Base-by-base conservation (phyloP, 192 early-diverging fungal genomes). In the Gonapodya sp. region DNA sequence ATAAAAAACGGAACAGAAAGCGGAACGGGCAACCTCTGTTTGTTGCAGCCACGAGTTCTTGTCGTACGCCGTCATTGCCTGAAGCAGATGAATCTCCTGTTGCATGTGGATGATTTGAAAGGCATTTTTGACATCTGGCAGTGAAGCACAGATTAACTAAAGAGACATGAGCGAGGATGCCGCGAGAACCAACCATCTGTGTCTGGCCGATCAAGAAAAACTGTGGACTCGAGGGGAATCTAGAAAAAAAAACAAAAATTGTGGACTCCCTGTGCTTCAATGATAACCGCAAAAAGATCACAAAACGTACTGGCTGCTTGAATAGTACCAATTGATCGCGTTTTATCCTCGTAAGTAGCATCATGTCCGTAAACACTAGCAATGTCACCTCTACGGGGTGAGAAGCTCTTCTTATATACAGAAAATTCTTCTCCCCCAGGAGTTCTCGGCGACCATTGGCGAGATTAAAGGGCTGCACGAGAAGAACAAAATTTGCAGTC, bases 71-170 rank as follows among this genome's bases (percentile, higher is more conserved):
- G 81, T 81, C 36, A 86, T 80, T 2, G 86, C 79, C 74, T 87
- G 83, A 30, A 89, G 73, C 2, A 80, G 75, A 73, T 89, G 83
- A 30, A 82, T 84, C 79, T 89, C 88, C 78, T 84, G 83, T 36
- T 89, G 84, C 2, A 89, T 81, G 79, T 89, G 88, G 32, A 87
- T 80, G 18, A 89, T 85, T 74, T 87, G 86, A 36, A 89, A 89
- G 14, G 82, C 36, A 74, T 87, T 87, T 74, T 87, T 88, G 36
- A 84, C 18, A 1, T 81, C 85, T 86, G 35, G 8, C n/a, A 83
- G 64, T 30, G 1, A 87, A 2, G 31, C 35, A 85, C 33, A 83
- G 34, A 84, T 84, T 32, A 83, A 80, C 32, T 34, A 34, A 81
- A 83, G 36, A 30, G 36, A 77, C 32, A 36, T 83, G 73, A 82